Conservation (phyloP, 306 rosid species). For the Malus sylvestris region DNA sequence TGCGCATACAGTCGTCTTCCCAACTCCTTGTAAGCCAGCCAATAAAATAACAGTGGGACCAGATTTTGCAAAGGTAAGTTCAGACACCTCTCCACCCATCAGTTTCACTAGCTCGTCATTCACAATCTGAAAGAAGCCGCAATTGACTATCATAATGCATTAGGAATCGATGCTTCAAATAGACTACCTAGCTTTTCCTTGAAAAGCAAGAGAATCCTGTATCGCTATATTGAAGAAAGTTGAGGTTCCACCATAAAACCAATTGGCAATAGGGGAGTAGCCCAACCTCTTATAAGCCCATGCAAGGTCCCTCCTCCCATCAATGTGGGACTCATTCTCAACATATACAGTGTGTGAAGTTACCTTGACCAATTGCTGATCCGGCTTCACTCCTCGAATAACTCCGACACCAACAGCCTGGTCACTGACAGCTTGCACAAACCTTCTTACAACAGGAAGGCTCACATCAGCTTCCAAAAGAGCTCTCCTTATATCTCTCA, state of each 20-base stretch:
- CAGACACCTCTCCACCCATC: conserved; percentile 98
- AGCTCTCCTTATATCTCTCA: conserved; percentile 95
- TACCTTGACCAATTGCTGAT: conserved; percentile 96
- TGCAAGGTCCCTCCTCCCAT: too few species aligned
- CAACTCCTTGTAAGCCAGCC: conserved; percentile 99
- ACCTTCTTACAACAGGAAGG: conserved; percentile 97
- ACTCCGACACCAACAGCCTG: conserved; percentile 92
- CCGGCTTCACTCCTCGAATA: conserved; percentile 81
- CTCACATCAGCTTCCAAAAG: conserved; percentile 99
- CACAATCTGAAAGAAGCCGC: conserved; percentile 63
- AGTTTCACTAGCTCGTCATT: conserved; percentile 84
- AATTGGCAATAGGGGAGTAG: too few species aligned
- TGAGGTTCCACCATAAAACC: too few species aligned
- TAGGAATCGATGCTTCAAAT: conserved; percentile 6
- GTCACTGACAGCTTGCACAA: conserved; percentile 84
- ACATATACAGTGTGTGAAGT: neutral
- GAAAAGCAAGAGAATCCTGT: neutral
- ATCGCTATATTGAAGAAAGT: neutral
- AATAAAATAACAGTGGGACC: conserved; percentile 81
- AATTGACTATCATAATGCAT: conserved; percentile 2
- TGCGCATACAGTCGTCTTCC: conserved; percentile 96
- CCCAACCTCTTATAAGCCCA: too few species aligned
- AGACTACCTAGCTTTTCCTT: neutral
- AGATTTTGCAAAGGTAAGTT: conserved; percentile 62
- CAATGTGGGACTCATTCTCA: too few species aligned